A percentile compares a stretch with the other conserved stretches of the same genome.
Evolutionary conservation across 129 eudicot species (phyloP).

Genomic region (Flaveria trinervia): DNA sequence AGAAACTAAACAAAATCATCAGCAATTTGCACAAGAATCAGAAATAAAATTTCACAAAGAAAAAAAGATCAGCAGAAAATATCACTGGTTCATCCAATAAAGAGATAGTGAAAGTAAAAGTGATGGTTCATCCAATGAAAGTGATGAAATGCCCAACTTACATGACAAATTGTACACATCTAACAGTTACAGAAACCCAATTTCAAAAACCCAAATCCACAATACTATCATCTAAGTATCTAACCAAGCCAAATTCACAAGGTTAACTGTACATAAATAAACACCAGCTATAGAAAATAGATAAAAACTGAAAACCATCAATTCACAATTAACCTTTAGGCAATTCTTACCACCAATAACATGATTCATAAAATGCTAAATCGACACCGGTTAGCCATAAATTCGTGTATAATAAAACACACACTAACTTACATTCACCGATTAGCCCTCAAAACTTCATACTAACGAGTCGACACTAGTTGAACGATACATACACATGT

Average conservation of each 20-base stretch:
- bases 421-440: constrained; percentile 5
- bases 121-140: background rate
- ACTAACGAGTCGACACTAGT: background rate
- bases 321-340: background rate
- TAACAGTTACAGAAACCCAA: background rate
- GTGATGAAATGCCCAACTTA: background rate
- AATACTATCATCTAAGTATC: background rate
- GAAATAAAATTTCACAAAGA: background rate
- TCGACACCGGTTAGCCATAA: constrained; percentile 8
- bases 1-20: constrained; percentile 1
- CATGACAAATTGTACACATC: background rate
- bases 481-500: constrained; percentile 11
- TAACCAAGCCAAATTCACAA: background rate
- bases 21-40: constrained; percentile 19
- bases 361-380: background rate
- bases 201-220: background rate
- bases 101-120: too few species aligned
- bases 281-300: background rate
- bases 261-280: background rate
- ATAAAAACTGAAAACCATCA: background rate
- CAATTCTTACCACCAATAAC: background rate
- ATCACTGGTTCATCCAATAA: background rate
- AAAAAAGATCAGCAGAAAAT: background rate
- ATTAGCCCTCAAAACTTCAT: constrained; percentile 1
- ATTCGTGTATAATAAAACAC: background rate